Percentiles rank a stretch among this genome's conserved stretches.
Conservation (phyloP, 106 monocot genomes). For the Acorus gramineus region DNA sequence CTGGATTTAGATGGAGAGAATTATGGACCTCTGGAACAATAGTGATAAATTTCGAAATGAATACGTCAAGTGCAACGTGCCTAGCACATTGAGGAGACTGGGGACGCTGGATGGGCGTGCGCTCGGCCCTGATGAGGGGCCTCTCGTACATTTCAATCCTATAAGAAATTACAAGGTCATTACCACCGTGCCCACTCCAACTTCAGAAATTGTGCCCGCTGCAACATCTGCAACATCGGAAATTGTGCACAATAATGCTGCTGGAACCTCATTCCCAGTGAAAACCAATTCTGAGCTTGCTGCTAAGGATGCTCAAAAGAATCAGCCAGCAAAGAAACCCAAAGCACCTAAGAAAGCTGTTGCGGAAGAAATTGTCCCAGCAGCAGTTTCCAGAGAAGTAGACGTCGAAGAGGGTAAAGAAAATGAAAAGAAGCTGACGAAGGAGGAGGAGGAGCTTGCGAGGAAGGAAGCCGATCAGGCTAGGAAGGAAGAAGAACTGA, state of each 20-base stretch:
- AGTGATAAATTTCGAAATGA: conserved; percentile 55
- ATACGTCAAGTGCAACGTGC: conserved; percentile 55
- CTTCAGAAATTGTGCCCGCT: not conserved
- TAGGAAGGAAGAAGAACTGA: conserved; percentile 42
- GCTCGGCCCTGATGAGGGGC: conserved; percentile 57
- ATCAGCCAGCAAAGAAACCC: conserved; percentile 16
- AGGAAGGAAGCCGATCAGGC: conserved; percentile 19
- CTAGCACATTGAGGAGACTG: conserved; percentile 58
- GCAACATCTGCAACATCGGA: too few relatives aligned
- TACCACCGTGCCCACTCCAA: not conserved
- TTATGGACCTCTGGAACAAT: conserved; percentile 83
- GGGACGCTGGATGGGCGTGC: conserved; percentile 61
- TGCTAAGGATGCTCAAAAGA: conserved; percentile 5
- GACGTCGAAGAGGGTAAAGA: conserved; percentile 14
- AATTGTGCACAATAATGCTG: too few relatives aligned
- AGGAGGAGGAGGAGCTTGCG: conserved; percentile 33
- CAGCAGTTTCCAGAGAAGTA: conserved; percentile 7
- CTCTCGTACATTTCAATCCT: conserved; percentile 15
- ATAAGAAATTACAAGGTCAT: not conserved
- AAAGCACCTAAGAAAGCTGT: conserved; percentile 14
- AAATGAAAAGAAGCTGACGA: conserved; percentile 17
- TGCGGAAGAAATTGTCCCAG: not conserved
- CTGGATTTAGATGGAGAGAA: conserved; percentile 44
- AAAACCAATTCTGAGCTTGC: not conserved
- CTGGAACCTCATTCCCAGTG: too few relatives aligned